These are phyloP conservation scores for Pachysandra terminalis DNA, from an alignment of 164 flowering plant genomes.

Conservation along the genomic window DNA sequence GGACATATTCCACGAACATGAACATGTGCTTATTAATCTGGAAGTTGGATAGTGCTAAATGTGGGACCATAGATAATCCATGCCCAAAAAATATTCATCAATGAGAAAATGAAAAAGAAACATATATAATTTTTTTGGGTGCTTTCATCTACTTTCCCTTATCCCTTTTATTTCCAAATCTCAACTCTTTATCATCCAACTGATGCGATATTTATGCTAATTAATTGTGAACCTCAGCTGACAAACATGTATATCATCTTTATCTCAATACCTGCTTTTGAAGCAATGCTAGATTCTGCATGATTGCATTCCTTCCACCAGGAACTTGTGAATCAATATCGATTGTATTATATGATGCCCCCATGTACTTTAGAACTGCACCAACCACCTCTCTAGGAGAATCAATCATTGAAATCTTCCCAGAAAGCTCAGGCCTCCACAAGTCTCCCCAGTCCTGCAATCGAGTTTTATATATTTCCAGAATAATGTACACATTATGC, in stretches of 20 bases:
- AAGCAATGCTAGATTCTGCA: constrained; percentile 51
- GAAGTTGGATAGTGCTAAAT: not conserved
- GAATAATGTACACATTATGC: not conserved
- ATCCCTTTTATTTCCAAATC: not conserved
- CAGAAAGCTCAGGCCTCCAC: constrained; percentile 93
- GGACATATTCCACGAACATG: not conserved
- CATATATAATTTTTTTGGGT: no score
- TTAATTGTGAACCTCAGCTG: not conserved
- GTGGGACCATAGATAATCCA: not conserved
- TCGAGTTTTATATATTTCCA: constrained; percentile 10
- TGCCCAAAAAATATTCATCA: no score
- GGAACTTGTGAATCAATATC: constrained; percentile 55
- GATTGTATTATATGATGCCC: constrained; percentile 80
- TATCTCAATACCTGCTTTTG: constrained; percentile 60
- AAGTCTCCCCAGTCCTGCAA: constrained; percentile 92
- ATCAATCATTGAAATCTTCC: constrained; percentile 91
- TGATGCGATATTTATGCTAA: not conserved
- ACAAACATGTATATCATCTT: constrained; percentile 1
- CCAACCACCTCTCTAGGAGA: constrained; percentile 91
- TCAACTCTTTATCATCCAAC: not conserved
- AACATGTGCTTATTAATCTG: not conserved
- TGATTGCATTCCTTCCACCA: constrained; percentile 72
- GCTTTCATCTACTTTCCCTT: not conserved
- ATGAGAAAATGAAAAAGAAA: no score
- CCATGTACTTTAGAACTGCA: constrained; percentile 88